Conservation (phyloP, 352 stramenopile species). For the Elongisporangium anandrum region DNA sequence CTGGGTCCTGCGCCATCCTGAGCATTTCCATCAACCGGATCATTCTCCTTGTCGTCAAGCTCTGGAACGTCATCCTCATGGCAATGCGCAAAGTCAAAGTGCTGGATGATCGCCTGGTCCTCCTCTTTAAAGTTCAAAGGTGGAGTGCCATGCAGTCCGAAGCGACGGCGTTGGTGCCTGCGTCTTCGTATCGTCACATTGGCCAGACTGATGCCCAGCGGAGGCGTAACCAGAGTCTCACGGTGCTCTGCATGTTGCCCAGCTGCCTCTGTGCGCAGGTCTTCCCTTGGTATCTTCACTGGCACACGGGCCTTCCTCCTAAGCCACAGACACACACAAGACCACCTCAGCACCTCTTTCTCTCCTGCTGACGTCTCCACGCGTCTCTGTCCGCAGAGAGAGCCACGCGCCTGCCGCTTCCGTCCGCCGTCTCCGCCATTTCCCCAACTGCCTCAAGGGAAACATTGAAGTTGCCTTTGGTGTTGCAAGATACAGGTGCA, state of each 20-base stretch:
- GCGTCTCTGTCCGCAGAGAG: background rate
- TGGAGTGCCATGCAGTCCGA: background rate
- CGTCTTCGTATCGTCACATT: background rate
- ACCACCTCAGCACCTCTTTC: background rate
- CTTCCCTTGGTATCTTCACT: background rate
- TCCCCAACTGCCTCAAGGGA: background rate
- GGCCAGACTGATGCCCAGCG: background rate
- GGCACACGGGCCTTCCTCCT: background rate
- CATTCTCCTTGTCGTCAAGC: background rate
- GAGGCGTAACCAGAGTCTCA: background rate
- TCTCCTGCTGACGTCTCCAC: background rate
- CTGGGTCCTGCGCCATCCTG: background rate
- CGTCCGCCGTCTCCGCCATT: background rate
- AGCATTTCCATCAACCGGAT: background rate
- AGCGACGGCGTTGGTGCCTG: background rate
- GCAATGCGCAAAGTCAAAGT: constrained; percentile 9
- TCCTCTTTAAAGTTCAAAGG: background rate
- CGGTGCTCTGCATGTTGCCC: no score
- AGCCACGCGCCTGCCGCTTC: background rate
- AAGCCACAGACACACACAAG: background rate
- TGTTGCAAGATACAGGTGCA: background rate
- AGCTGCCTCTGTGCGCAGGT: background rate
- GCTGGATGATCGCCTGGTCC: constrained; percentile 5
- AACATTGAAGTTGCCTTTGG: constrained; percentile 12
- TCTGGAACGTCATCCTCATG: background rate